phyloP scores from a whole-genome alignment of 176 grass and related monocot genomes.

The Cenchrus americanus region DNA sequence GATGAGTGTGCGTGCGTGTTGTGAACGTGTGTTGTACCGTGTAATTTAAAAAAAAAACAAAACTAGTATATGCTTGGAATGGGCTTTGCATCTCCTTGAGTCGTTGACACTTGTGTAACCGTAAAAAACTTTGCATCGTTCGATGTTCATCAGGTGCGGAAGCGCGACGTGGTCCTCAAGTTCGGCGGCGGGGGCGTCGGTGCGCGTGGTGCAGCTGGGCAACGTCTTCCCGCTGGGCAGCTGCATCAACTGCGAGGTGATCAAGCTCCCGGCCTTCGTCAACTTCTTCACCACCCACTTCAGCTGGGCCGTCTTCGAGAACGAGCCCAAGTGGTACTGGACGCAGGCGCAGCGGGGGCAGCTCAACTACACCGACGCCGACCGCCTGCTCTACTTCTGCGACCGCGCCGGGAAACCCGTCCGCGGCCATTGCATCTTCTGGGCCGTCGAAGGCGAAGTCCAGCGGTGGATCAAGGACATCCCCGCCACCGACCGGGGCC shows the following conservation, averaged over 20 bases:
- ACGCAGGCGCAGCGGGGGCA: constrained; percentile 58
- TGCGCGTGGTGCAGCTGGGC: constrained; percentile 31
- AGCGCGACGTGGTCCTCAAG: constrained; percentile 52
- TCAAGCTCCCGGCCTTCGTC: neutral
- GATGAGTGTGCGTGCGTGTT: too few relatives aligned
- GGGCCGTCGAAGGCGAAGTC: constrained; percentile 38
- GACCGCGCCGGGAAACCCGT: neutral
- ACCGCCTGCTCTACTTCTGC: constrained; percentile 47
- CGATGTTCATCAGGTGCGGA: constrained; percentile 40
- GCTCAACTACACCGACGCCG: constrained; percentile 52
- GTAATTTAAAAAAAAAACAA: too few relatives aligned
- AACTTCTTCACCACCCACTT: constrained; percentile 33
- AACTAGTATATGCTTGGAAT: too few relatives aligned
- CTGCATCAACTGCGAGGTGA: constrained; percentile 28
- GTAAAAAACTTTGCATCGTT: too few relatives aligned
- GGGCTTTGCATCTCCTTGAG: too few relatives aligned
- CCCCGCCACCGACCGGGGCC: neutral
- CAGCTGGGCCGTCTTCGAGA: constrained; percentile 64
- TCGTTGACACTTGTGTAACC: too few relatives aligned
- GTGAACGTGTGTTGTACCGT: too few relatives aligned
- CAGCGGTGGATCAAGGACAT: constrained; percentile 45
- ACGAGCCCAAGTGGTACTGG: constrained; percentile 87
- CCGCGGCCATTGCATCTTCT: constrained; percentile 61
- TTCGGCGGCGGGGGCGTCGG: neutral
- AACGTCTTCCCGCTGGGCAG: neutral